Evolutionary conservation across 768 basidiomycete species (phyloP), one percentile per base, ranked within the genome.

Genomic region (Mycena venus): DNA sequence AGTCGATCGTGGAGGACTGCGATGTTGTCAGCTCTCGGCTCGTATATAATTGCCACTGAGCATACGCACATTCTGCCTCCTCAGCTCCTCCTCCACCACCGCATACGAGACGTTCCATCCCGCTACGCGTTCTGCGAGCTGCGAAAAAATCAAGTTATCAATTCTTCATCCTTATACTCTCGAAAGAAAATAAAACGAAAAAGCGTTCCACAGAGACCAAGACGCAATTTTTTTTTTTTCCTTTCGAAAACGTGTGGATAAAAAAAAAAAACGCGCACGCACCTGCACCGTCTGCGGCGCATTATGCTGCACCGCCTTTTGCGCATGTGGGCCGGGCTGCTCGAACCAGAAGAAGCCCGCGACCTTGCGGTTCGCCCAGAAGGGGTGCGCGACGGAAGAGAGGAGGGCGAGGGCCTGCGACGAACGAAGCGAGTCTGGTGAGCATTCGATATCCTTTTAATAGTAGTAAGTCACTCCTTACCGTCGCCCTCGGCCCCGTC

Each of bases 1-100:
- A 96, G 84, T 99, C 98, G 80, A 99, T 99, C 15, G 98, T 99
- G 0, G 98, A 95, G 9, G 98, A 99, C 97, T 99, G 69, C 64
- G 3, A 2, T 6, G 19, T 1, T 8, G 58, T 55, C 60, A 51
- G 34, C n/a, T n/a, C n/a, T n/a, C n/a, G n/a, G n/a, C n/a, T n/a
- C n/a, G n/a, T n/a, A n/a, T n/a, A n/a, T n/a, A n/a, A n/a, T n/a
- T n/a, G n/a, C n/a, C n/a, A n/a, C n/a, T 11, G 25, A 60, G 10
- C 73, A 75, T 49, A 85, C 96, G 88, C 85, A 98, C 98, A 84
- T 98, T 97, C 86, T 99, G 98, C 83, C 97, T 90, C 83, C 98
- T 90, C 78, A 99, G 84, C 84, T 99, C 98, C 79, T 98, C 95
- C 85, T 99, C 97, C 34, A 99, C 93, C 60, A 96, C 87, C 42